Percentiles rank a stretch among this genome's conserved stretches.
Evolutionary conservation across 768 basidiomycete genomes (phyloP).

Genomic region (Lentinula boryana): DNA sequence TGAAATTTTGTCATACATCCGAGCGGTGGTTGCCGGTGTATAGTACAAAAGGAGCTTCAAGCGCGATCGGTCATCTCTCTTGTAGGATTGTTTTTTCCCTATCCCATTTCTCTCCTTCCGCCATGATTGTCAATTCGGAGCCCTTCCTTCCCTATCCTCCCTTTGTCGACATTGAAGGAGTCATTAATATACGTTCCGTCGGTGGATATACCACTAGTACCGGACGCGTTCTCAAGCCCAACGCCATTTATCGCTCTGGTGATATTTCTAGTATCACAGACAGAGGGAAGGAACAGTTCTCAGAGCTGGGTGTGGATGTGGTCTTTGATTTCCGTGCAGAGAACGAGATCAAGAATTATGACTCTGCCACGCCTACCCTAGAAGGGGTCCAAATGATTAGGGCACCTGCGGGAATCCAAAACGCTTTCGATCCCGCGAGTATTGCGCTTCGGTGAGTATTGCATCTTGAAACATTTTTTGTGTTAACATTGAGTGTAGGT

Average conservation of each 20-base stretch:
- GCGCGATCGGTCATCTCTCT: background rate
- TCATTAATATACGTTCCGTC: slow-evolving; percentile 31
- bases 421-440: slow-evolving; percentile 22
- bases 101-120: background rate
- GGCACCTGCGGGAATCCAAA: slow-evolving; percentile 19
- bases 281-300: slow-evolving; percentile 25
- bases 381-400: slow-evolving; percentile 25
- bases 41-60: background rate
- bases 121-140: background rate
- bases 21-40: background rate
- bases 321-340: slow-evolving; percentile 36
- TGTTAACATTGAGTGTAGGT: slow-evolving; percentile 10
- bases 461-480: background rate
- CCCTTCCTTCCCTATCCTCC: slow-evolving; percentile 21
- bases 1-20: background rate
- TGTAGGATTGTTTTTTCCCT: background rate
- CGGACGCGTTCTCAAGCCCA: slow-evolving; percentile 19
- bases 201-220: slow-evolving; percentile 18
- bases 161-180: slow-evolving; percentile 32
- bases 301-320: slow-evolving; percentile 25
- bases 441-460: slow-evolving; percentile 15
- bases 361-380: slow-evolving; percentile 18
- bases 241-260: slow-evolving; percentile 32
- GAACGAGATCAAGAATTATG: slow-evolving; percentile 26
- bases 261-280: slow-evolving; percentile 29